A percentile compares a stretch with the other conserved stretches of the same genome.
These are phyloP conservation scores for Boletus mariae DNA, from an alignment of 1,284 basidiomycete species.

Conservation along the genomic window DNA sequence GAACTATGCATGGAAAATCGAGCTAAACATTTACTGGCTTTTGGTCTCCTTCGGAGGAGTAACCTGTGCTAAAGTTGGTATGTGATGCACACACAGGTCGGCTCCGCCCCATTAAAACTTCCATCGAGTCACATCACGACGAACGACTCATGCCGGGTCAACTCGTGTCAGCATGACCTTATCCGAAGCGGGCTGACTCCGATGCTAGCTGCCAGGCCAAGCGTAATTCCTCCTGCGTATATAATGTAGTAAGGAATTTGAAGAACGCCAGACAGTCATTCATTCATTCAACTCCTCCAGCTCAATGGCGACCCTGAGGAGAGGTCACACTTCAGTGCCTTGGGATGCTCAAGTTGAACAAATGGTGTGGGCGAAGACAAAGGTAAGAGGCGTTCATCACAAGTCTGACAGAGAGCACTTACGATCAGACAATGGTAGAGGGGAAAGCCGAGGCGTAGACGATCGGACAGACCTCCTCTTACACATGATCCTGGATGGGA, in stretches of 20 bases:
- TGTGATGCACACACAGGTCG: not conserved
- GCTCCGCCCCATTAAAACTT: not conserved
- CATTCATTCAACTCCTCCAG: not conserved
- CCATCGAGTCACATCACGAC: not conserved
- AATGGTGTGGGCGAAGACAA: slow-evolving; percentile 14
- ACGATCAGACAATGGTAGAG: slow-evolving; percentile 7
- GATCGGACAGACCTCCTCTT: slow-evolving; percentile 15
- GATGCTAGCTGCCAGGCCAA: not conserved
- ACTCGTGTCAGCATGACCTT: not conserved
- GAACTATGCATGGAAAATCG: too few relatives aligned
- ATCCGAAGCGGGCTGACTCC: not conserved
- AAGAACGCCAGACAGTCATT: not conserved
- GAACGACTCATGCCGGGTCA: not conserved
- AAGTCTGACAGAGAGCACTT: not conserved
- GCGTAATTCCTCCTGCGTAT: slow-evolving; percentile 7
- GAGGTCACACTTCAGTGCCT: slow-evolving; percentile 12
- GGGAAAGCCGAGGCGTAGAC: slow-evolving; percentile 19
- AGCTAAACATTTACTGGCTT: too few relatives aligned
- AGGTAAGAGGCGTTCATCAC: slow-evolving; percentile 5
- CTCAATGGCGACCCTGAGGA: slow-evolving; percentile 22
- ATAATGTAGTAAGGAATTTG: slow-evolving; percentile 3
- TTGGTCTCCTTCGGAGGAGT: too few relatives aligned
- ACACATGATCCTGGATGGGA: slow-evolving; percentile 23
- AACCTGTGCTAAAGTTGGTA: not conserved
- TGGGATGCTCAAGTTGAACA: slow-evolving; percentile 11